phyloP scores from a whole-genome alignment of 2,329 filamentous ascomycete genomes.

The Diplocarpon mali region DNA sequence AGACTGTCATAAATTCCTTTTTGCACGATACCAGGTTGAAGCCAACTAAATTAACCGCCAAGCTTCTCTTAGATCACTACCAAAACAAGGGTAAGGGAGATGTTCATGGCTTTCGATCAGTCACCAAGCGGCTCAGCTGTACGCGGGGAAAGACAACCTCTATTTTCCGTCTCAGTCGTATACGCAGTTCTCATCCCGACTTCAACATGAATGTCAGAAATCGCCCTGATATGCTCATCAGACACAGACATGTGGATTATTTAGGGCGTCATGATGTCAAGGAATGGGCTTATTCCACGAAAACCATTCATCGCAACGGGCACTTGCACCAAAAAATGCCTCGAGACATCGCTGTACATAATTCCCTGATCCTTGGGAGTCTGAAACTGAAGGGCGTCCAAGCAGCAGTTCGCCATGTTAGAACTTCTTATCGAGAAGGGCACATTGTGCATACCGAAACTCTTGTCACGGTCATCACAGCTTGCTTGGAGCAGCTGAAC shows the following conservation, averaged over 20 bases:
- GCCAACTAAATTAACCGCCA: constrained; percentile 18
- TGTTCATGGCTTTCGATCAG: constrained; percentile 15
- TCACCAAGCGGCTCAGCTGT: constrained; percentile 23
- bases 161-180: too few species aligned
- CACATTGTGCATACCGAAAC: constrained; percentile 13
- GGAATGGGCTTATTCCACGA: constrained; percentile 19
- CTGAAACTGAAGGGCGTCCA: constrained; percentile 15
- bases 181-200: too few species aligned
- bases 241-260: constrained; percentile 6
- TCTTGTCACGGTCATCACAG: constrained; percentile 15
- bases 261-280: constrained; percentile 7
- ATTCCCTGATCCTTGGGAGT: constrained; percentile 21
- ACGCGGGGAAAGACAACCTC: constrained; percentile 1
- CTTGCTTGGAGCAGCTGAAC: constrained; percentile 18
- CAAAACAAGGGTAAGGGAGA: constrained; percentile 14
- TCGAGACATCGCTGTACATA: constrained; percentile 20
- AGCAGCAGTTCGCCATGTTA: constrained; percentile 18
- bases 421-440: constrained; percentile 22
- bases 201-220: neutral
- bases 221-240: constrained; percentile 12
- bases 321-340: constrained; percentile 18
- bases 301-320: constrained; percentile 12
- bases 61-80: constrained; percentile 25
- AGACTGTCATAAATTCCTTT: constrained; percentile 42
- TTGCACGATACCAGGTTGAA: constrained; percentile 29